Base-by-base conservation (phyloP, 2,329 filamentous ascomycete genomes). In the Pyricularia sp. region DNA sequence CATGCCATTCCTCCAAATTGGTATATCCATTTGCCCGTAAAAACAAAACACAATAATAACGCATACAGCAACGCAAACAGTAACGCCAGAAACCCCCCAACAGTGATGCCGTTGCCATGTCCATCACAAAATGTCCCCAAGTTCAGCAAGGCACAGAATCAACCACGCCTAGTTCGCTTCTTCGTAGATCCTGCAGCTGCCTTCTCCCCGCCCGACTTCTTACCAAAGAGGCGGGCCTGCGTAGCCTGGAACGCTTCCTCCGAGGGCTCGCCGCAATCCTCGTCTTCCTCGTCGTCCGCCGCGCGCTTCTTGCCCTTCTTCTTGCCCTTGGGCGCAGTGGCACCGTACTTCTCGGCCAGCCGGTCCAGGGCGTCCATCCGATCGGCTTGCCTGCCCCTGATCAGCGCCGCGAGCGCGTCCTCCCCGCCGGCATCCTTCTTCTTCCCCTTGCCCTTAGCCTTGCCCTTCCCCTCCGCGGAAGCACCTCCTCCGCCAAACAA, bases 301-400 rank as follows among this genome's bases (percentile, higher is more conserved):
- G 91, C 89, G 73, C 93, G 90, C 31, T 79, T 77, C 0, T 82
- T 83, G 17, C 82, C 82, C 75, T 85, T 88, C 31, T 79, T 77
- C 0, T 82, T 83, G 12, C 81, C 82, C 75, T 85, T 88, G 78
- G 83, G 83, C 0, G 76, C 72, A 70, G 82, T 81, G 67, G 82
- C 80, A 31, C 83, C 81, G 77, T 96, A 96, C 79, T 94, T 96
- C 66, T 89, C 91, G 69, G 92, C 92, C 66, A 97, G 79, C 66
- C 86, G 82, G 71, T 92, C 91, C 28, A 97, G 80, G 76, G 96
- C 93, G 55, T 81, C 82, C 12, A 80, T 83, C 42, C 91, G 83
- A 61, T 85, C 84, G 73, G 90, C 83, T 77, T 95, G 91, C 65
- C 90, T 86, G 74, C 86, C 84, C 76, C 86, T 85, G 71, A 97